Base-by-base conservation (phyloP, 257 asterid species). In the Salvia rosmarinus region DNA sequence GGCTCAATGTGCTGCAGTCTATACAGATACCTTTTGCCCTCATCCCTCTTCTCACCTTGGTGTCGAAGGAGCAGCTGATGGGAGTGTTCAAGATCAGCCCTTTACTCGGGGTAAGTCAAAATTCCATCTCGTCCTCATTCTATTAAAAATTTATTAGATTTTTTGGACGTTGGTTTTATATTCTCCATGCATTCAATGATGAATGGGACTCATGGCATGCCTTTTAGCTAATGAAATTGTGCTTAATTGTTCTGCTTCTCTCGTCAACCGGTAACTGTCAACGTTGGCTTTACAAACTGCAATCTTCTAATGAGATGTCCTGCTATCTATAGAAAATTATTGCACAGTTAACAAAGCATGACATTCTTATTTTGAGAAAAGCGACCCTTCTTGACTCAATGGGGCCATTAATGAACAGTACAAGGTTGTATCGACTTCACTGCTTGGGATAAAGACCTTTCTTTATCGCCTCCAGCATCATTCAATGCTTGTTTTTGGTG, bases 1-100 rank as follows among this genome's bases (percentile, higher is more conserved):
- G 99, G 99, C 96, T 95, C 21, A 95, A 95, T 67, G 97, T 95
- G 76, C 87, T 95, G 14, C 99, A 95, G 82, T 95, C 99, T 32
- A 71, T 95, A 52, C 99, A 91, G 82, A 95, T 95, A 68, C 99
- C 99, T 39, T 95, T 95, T 51, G 99, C 99, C 0, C 96, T 95
- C 67, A 91, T 95, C 72, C 99, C 99, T 17, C 98, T 95, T 80
- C 87, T 95, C 32, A 91, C 97, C n/a, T 82, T 95, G 87, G 98
- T 95, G 80, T 78, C 99, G 8, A 91, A 95, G 86, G 97, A 95
- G 79, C 70, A 88, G 73, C 82, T 95, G 52, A 95, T 95, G 99
- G 97, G 98, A 71, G 81, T 62, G 20, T 95, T 95, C 61, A 89
- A 81, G 83, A 88, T 95, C 47, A 92, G 95, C 49, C 97, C 87